phyloP scores from a whole-genome alignment of 805 yeast genomes.

The Pichia manshurica region DNA sequence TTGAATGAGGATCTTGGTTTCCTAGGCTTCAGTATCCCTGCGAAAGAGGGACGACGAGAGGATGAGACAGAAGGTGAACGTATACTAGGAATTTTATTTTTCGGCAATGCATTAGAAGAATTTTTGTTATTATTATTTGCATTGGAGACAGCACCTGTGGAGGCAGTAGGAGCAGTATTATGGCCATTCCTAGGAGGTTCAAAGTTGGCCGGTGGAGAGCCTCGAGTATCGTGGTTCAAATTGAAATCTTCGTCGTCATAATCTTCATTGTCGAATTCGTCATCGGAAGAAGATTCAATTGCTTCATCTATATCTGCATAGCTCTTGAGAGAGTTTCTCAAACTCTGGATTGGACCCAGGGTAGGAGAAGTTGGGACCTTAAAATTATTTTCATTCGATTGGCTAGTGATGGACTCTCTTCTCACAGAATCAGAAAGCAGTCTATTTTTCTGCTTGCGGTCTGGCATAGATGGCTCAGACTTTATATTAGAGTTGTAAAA shows the following conservation, averaged over 20 bases:
- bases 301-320: constrained; percentile 33
- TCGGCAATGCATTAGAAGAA: neutral
- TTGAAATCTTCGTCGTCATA: constrained; percentile 9
- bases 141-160: neutral
- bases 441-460: neutral
- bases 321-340: constrained; percentile 27
- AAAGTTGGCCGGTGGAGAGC: neutral
- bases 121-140: neutral
- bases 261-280: constrained; percentile 35
- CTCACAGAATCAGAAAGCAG: constrained; percentile 21
- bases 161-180: neutral
- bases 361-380: constrained; percentile 40
- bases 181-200: constrained; percentile 4
- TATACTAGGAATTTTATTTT: constrained; percentile 9
- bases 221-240: constrained; percentile 15
- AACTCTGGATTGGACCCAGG: constrained; percentile 25
- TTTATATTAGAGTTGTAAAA: neutral
- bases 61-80: constrained; percentile 22
- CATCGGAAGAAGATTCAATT: constrained; percentile 35
- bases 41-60: constrained; percentile 29
- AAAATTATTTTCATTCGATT: constrained; percentile 36
- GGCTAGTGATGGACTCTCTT: constrained; percentile 49
- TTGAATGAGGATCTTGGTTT: constrained; percentile 31
- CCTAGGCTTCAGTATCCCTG: constrained; percentile 32
- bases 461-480: neutral